Evolutionary conservation across 768 basidiomycete genomes (phyloP).

Genomic region (Asterophora lycoperdoides): DNA sequence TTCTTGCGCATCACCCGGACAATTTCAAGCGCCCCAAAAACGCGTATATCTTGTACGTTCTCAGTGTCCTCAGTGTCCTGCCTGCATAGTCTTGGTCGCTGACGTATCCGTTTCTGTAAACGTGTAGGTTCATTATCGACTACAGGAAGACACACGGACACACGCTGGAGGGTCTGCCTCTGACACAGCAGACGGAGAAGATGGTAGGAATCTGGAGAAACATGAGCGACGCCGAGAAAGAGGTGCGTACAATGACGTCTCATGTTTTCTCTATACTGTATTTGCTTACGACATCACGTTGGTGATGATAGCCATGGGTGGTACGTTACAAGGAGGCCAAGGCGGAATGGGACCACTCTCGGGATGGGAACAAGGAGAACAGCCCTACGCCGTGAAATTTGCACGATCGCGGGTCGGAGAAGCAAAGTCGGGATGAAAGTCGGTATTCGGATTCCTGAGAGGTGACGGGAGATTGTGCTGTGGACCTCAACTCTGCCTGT

Average conservation of each 20-base stretch:
- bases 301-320: not conserved
- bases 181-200: constrained; percentile 3
- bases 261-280: no score
- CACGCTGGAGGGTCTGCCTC: constrained; percentile 1
- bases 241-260: constrained; percentile 14
- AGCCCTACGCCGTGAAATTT: no score
- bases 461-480: no score
- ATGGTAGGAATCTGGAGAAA: constrained; percentile 26
- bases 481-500: no score
- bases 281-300: not conserved
- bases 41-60: not conserved
- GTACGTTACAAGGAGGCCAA: not conserved
- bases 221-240: constrained; percentile 29
- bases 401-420: no score
- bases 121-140: not conserved
- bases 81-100: not conserved
- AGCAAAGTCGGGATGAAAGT: no score
- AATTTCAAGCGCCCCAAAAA: not conserved
- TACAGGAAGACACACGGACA: not conserved
- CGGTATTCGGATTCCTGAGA: no score
- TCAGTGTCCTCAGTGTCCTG: not conserved
- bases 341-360: not conserved
- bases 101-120: not conserved
- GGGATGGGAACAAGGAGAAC: no score
- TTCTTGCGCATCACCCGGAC: not conserved